Evolutionary conservation across 257 asterid species (phyloP).

Genomic region (Perilla frutescens): DNA sequence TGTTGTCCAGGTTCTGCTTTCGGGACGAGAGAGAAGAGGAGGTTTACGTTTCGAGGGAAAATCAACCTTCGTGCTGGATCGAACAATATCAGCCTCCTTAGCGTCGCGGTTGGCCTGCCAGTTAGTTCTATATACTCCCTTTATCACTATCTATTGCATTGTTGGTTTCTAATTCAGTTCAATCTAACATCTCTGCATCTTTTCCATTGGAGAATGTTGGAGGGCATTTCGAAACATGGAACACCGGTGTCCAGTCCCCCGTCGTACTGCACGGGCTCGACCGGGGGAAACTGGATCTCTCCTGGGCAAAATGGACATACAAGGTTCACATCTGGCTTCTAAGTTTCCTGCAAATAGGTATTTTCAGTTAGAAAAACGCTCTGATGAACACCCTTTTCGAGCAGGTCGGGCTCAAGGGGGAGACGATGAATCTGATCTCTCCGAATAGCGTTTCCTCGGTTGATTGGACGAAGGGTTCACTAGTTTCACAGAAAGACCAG

Average conservation of each 20-base stretch:
- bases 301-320: slow-evolving; percentile 92
- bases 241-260: slow-evolving; percentile 81
- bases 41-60: slow-evolving; percentile 58
- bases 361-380: neutral
- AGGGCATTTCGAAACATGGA: slow-evolving; percentile 87
- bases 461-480: slow-evolving; percentile 84
- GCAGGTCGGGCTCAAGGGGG: slow-evolving; percentile 98
- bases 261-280: slow-evolving; percentile 81
- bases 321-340: slow-evolving; percentile 54
- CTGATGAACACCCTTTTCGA: slow-evolving; percentile 33
- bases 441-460: slow-evolving; percentile 67
- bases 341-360: neutral
- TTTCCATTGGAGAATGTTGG: slow-evolving; percentile 70
- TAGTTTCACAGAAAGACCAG: slow-evolving; percentile 69
- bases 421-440: slow-evolving; percentile 77
- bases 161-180: neutral
- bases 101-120: slow-evolving; percentile 94
- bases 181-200: slow-evolving; percentile 24
- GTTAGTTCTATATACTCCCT: slow-evolving; percentile 52
- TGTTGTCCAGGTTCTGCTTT: slow-evolving; percentile 71
- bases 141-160: neutral
- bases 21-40: slow-evolving; percentile 79
- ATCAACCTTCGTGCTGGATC: slow-evolving; percentile 72
- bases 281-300: slow-evolving; percentile 76
- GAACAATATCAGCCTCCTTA: slow-evolving; percentile 77